Evolutionary conservation across 768 basidiomycete species (phyloP).

Genomic region (Trametes villosa): DNA sequence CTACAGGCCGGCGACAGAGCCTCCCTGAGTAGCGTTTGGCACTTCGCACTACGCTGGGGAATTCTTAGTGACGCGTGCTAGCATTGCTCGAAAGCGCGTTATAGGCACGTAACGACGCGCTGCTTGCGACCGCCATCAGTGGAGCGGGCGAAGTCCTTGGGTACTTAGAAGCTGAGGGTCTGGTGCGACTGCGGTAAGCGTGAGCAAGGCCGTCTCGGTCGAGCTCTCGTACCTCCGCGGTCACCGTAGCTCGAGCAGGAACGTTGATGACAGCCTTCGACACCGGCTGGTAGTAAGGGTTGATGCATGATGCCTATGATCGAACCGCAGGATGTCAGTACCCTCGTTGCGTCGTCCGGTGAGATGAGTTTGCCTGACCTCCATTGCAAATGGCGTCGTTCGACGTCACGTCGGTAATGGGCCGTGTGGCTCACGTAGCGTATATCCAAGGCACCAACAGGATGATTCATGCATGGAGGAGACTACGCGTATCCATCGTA

Average conservation of each 20-base stretch:
- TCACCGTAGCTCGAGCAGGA: conserved; percentile 55
- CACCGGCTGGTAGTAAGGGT: conserved; percentile 54
- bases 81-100: background rate
- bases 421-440: conserved; percentile 37
- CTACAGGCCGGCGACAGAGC: conserved; percentile 48
- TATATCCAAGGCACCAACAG: conserved; percentile 25
- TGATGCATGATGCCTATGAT: too few species aligned
- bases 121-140: conserved; percentile 56
- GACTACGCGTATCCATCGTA: conserved; percentile 54
- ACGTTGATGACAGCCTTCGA: conserved; percentile 51
- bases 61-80: background rate
- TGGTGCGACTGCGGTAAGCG: conserved; percentile 33
- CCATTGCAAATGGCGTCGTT: conserved; percentile 64
- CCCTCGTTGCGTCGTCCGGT: too few species aligned
- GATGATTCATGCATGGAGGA: too few species aligned
- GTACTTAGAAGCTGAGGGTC: conserved; percentile 49
- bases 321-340: too few species aligned
- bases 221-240: conserved; percentile 52
- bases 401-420: conserved; percentile 59
- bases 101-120: conserved; percentile 21
- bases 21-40: conserved; percentile 49
- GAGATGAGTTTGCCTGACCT: too few species aligned
- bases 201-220: too few species aligned
- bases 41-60: conserved; percentile 44
- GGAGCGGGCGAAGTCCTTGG: conserved; percentile 53